Evolutionary conservation across 1,284 basidiomycete species (phyloP), one percentile per base, ranked within the genome.

Genomic region (Schizophyllum amplum): DNA sequence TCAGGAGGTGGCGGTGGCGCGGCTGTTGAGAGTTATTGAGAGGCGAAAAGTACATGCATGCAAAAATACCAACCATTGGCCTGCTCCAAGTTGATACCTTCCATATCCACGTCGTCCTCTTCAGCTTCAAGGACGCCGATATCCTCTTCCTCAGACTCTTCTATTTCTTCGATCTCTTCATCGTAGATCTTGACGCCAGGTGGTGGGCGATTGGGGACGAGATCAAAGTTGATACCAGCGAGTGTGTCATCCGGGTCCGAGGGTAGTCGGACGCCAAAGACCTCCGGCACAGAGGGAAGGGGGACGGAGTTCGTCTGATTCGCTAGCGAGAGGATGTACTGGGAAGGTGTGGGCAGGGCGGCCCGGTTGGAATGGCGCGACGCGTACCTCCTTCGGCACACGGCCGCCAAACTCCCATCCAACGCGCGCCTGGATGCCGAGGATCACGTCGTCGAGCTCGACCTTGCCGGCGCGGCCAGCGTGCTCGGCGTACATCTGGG

Each of bases 331-430:
- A 93, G 82, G 9, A 92, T 81, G 72, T 97, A 94, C 94, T 98
- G 67, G 42, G 56, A 61, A 27, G 62, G 20, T 51, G 15, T 47
- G 50, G 52, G 46, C 48, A 47, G 33, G 26, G 21, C 48, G 54
- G 23, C 17, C 58, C 26, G 48, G 46, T 21, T n/a, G 56, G 50
- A 27, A 25, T 25, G 4, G 48, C 49, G 54, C 55, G 26, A 24
- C 27, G 76, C 80, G 65, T 63, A 97, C 96, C 82, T 98, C 97
- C 72, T 98, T 94, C 0, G 95, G 94, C 21, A 97, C 88, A 13
- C 93, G 82, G 24, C 93, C 92, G 25, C 90, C 93, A 69, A 96
- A 92, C 69, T 94, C 92, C 85, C 94, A 94, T 53, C 95, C 94
- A 15, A 96, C 92, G 55, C 94, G 82, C 24, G 92, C 89, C 70